These are phyloP conservation scores for Fusarium anthophilum DNA, from an alignment of 2,329 filamentous ascomycete genomes.

Conservation along the genomic window DNA sequence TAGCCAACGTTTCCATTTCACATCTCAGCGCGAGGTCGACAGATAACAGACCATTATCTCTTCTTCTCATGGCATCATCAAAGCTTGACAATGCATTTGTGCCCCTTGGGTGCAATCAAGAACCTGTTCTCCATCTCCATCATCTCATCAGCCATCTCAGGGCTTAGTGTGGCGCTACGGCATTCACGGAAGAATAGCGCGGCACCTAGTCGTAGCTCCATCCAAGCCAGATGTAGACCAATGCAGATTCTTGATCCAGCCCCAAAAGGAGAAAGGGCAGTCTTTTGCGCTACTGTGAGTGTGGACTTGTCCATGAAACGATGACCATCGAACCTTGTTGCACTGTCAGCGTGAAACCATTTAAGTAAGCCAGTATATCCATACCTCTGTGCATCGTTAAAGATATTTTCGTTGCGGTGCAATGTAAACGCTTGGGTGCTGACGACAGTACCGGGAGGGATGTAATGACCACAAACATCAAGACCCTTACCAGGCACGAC, in stretches of 20 bases:
- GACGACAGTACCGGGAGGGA: background rate
- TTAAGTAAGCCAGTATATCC: accelerated
- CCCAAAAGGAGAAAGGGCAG: conserved; percentile 5
- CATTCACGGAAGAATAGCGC: conserved; percentile 29
- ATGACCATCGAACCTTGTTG: background rate
- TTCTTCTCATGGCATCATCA: accelerated
- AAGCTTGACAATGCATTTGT: background rate
- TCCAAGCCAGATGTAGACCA: conserved; percentile 25
- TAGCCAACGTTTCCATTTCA: too few species aligned
- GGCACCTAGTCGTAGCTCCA: conserved; percentile 14
- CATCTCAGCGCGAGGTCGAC: accelerated
- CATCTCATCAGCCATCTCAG: conserved; percentile 1
- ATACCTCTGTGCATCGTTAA: background rate
- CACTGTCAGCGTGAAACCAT: accelerated
- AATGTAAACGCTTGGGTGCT: conserved; percentile 22
- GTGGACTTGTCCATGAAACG: background rate
- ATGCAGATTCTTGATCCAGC: conserved; percentile 22
- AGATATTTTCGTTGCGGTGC: conserved; percentile 3
- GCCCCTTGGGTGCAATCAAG: background rate
- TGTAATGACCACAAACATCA: background rate
- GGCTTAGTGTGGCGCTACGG: background rate
- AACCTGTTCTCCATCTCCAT: conserved; percentile 23
- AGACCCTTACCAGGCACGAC: background rate
- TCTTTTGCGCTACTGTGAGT: background rate
- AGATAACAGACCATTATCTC: background rate